Percentiles rank a stretch among this genome's conserved stretches.
Conservation (phyloP, 768 basidiomycete genomes). For the Tricholoma flavovirens region DNA sequence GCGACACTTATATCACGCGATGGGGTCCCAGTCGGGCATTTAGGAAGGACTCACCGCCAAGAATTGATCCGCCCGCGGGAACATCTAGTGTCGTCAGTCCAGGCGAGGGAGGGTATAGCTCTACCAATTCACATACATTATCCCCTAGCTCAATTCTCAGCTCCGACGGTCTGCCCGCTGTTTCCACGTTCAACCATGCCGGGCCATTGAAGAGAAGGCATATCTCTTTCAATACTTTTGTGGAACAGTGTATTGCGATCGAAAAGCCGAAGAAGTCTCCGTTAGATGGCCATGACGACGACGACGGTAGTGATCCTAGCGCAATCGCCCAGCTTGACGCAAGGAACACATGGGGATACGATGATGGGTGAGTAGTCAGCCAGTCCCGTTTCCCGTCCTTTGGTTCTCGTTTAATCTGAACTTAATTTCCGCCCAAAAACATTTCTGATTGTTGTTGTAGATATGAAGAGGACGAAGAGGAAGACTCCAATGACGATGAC, state of each 20-base stretch:
- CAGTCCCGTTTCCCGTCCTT: neutral
- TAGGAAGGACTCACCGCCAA: conserved; percentile 69
- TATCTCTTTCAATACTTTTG: conserved; percentile 97
- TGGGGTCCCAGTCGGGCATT: conserved; percentile 44
- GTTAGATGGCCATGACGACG: conserved; percentile 16
- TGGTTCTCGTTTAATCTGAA: neutral
- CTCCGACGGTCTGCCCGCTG: conserved; percentile 9
- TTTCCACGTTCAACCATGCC: neutral
- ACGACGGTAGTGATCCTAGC: conserved; percentile 8
- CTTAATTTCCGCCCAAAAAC: neutral
- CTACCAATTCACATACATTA: conserved; percentile 19
- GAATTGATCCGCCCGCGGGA: conserved; percentile 38
- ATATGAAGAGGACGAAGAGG: conserved; percentile 60
- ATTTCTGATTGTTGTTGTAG: conserved; percentile 25
- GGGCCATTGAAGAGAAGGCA: conserved; percentile 62
- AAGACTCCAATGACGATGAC: conserved; percentile 37
- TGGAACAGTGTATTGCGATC: conserved; percentile 92
- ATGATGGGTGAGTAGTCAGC: conserved; percentile 49
- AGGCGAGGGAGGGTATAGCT: conserved; percentile 9
- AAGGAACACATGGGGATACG: conserved; percentile 40
- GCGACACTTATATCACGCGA: conserved; percentile 74
- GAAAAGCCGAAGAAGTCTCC: conserved; percentile 57
- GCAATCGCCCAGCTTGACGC: conserved; percentile 7
- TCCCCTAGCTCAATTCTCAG: conserved; percentile 10
- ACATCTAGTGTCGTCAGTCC: conserved; percentile 10